Percentiles rank a stretch among this genome's conserved stretches.
Evolutionary conservation across 352 stramenopile genomes (phyloP).

Genomic region (Phytophthora capsici): DNA sequence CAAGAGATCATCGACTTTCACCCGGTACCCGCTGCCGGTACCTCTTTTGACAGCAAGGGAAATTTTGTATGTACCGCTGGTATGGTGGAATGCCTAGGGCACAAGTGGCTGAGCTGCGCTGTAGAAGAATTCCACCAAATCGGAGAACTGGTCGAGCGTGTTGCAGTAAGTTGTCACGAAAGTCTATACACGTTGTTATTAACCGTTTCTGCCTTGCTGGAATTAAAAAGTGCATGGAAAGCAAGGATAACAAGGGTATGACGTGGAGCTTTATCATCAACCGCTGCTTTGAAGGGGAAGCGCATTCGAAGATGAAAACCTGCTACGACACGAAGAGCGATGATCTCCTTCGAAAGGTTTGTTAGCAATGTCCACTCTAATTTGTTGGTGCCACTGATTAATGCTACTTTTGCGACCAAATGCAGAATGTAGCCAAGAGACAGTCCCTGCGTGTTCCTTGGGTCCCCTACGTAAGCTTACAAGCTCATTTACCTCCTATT

Average conservation of each 20-base stretch:
- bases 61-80: slow-evolving; percentile 77
- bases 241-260: slow-evolving; percentile 75
- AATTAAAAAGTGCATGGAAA: slow-evolving; percentile 65
- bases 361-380: background rate
- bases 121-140: slow-evolving; percentile 73
- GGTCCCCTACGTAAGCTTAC: slow-evolving; percentile 66
- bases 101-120: slow-evolving; percentile 83
- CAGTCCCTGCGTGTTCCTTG: slow-evolving; percentile 60
- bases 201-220: slow-evolving; percentile 7
- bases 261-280: slow-evolving; percentile 71
- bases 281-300: slow-evolving; percentile 66
- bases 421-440: slow-evolving; percentile 58
- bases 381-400: background rate
- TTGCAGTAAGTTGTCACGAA: slow-evolving; percentile 54
- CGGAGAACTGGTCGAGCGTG: slow-evolving; percentile 60
- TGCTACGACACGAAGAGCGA: slow-evolving; percentile 73
- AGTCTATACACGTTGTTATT: no score
- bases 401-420: background rate
- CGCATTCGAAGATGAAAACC: slow-evolving; percentile 55
- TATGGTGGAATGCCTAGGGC: slow-evolving; percentile 73
- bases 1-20: slow-evolving; percentile 72
- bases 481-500: background rate
- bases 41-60: slow-evolving; percentile 53
- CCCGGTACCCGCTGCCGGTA: slow-evolving; percentile 78
- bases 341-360: slow-evolving; percentile 62